phyloP scores from a whole-genome alignment of 495 filamentous ascomycete genomes.

The Aspergillus asperescens region DNA sequence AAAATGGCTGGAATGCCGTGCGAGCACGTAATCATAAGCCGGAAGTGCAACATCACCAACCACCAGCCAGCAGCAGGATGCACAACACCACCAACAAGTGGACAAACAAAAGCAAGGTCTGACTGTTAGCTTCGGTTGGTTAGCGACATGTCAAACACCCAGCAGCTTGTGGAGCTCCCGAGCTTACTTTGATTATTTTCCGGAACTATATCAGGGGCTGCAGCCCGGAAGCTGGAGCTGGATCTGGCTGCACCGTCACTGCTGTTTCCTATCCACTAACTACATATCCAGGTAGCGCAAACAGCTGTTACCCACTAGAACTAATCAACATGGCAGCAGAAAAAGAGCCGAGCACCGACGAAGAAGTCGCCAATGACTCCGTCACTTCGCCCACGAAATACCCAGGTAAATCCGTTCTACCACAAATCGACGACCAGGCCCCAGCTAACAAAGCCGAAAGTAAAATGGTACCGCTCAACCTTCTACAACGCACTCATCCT shows the following conservation, averaged over 20 bases:
- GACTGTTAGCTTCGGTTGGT: not conserved
- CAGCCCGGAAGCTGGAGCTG: not conserved
- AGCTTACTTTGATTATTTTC: too few relatives aligned
- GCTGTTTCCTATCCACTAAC: too few relatives aligned
- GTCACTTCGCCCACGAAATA: conserved; percentile 1
- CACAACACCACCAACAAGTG: not conserved
- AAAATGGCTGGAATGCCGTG: conserved; percentile 21
- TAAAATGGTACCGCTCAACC: conserved; percentile 61
- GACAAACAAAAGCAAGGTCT: not conserved
- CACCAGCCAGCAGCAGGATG: not conserved
- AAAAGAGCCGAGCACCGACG: conserved; percentile 22
- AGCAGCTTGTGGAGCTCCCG: too few relatives aligned
- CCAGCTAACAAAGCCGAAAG: conserved; percentile 24
- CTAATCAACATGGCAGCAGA: conserved; percentile 4
- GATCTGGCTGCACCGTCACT: too few relatives aligned
- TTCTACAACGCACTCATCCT: conserved; percentile 61
- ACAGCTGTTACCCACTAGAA: too few relatives aligned
- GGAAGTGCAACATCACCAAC: conserved; percentile 29
- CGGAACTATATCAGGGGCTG: not conserved
- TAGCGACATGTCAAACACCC: too few relatives aligned
- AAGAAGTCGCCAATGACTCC: conserved; percentile 13
- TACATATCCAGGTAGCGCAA: too few relatives aligned
- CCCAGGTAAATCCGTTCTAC: conserved; percentile 27
- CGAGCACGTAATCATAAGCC: conserved; percentile 36
- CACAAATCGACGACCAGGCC: not conserved